Conservation (phyloP, 441 rosid species). For the Populus hybrid region DNA sequence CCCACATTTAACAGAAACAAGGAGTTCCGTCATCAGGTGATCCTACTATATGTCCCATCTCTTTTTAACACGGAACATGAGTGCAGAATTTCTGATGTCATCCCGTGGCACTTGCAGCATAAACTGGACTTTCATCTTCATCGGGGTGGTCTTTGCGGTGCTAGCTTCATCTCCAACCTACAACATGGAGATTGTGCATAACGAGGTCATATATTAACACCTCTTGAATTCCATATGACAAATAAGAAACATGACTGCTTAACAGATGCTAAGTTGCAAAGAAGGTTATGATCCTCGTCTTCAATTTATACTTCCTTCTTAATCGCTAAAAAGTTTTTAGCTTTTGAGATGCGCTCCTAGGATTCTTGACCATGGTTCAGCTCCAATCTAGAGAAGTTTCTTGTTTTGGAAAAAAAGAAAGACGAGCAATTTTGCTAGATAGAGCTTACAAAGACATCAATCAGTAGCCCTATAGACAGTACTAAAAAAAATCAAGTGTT, state of each 20-base stretch:
- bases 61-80: slow-evolving; percentile 91
- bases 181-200: not conserved
- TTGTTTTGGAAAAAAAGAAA: not conserved
- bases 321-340: not conserved
- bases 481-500: not conserved
- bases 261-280: not conserved
- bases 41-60: slow-evolving; percentile 73
- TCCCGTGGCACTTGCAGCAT: slow-evolving; percentile 96
- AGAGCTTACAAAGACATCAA: not conserved
- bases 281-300: not conserved
- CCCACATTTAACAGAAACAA: not conserved
- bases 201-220: not conserved
- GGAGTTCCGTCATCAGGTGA: not conserved
- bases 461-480: not conserved
- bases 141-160: slow-evolving; percentile 67
- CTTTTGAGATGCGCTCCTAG: not conserved
- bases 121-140: slow-evolving; percentile 87
- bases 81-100: slow-evolving; percentile 56
- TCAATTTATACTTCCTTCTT: not conserved
- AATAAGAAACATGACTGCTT: not conserved
- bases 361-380: not conserved
- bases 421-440: not conserved
- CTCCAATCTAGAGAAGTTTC: not conserved
- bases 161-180: slow-evolving; percentile 87
- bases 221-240: not conserved